phyloP scores from a whole-genome alignment of 441 rosid genomes.

The Corymbia calophylla region DNA sequence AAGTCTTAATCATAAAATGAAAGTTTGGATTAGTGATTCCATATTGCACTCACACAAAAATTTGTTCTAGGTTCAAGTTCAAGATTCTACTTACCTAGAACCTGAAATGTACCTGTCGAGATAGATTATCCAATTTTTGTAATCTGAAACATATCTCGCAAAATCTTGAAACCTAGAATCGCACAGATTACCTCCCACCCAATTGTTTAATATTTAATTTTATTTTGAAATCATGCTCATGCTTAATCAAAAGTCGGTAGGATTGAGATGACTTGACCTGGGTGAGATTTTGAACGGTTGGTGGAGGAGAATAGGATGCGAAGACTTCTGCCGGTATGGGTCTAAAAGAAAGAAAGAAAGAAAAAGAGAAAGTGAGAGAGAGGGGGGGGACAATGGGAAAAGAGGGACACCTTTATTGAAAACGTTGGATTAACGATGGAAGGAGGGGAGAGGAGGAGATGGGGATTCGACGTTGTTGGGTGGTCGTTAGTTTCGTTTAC shows the following conservation, averaged over 20 bases:
- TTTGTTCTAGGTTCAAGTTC: too few species aligned
- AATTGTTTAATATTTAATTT: too few species aligned
- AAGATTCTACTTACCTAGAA: too few species aligned
- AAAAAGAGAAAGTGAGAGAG: not conserved
- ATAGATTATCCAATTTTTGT: too few species aligned
- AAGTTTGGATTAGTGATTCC: too few species aligned
- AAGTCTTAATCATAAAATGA: too few species aligned
- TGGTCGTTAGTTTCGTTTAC: not conserved
- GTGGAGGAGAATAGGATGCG: not conserved
- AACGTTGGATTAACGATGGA: not conserved
- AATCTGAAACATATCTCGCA: too few species aligned
- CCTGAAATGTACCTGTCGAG: too few species aligned
- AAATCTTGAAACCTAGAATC: too few species aligned
- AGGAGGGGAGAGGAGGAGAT: not conserved
- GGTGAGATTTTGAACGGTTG: not conserved
- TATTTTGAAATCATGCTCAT: too few species aligned
- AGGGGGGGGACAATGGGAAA: not conserved
- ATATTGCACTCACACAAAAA: too few species aligned
- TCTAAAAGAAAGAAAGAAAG: not conserved
- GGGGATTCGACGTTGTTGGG: not conserved
- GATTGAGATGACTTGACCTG: not conserved
- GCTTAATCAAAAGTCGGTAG: not conserved
- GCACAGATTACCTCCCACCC: too few species aligned
- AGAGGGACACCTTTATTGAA: not conserved
- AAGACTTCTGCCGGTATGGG: not conserved